phyloP scores from a whole-genome alignment of 805 yeast genomes.

The Myxozyma udenii region DNA sequence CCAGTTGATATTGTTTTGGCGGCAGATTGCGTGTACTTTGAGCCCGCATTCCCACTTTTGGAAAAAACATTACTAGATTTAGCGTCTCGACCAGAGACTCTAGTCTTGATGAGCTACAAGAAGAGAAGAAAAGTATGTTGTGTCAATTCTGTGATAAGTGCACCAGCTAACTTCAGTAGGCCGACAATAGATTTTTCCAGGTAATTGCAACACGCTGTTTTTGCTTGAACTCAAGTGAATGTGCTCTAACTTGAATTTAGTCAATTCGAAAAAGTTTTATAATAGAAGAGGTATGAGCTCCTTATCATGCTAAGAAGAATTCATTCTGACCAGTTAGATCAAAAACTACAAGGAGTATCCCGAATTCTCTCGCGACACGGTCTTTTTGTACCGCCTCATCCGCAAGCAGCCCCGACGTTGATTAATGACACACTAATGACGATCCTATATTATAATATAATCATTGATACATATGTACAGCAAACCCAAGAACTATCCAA shows the following conservation, averaged over 20 bases:
- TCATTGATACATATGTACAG: neutral
- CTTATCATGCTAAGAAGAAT: neutral
- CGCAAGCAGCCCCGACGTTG: conserved; percentile 9
- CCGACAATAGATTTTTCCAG: conserved; percentile 40
- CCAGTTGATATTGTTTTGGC: conserved; percentile 50
- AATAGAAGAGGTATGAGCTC: conserved; percentile 35
- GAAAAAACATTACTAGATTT: conserved; percentile 50
- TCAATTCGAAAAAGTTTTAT: conserved; percentile 36
- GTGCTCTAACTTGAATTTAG: conserved; percentile 25
- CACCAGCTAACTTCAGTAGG: conserved; percentile 10
- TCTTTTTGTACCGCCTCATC: conserved; percentile 18
- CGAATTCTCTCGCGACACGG: conserved; percentile 19
- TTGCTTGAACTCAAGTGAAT: neutral
- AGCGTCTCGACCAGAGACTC: conserved; percentile 40
- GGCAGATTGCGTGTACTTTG: conserved; percentile 60
- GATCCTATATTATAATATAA: neutral
- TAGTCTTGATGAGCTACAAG: conserved; percentile 52
- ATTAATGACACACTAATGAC: neutral
- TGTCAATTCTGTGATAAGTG: neutral
- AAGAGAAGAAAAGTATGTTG: conserved; percentile 47
- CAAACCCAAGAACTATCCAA: no score
- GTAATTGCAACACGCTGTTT: neutral
- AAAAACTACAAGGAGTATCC: conserved; percentile 31
- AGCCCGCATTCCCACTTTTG: conserved; percentile 51
- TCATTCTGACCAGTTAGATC: conserved; percentile 22